Evolutionary conservation across 176 grass and related monocot species (phyloP).

Genomic region (Carex parvula): DNA sequence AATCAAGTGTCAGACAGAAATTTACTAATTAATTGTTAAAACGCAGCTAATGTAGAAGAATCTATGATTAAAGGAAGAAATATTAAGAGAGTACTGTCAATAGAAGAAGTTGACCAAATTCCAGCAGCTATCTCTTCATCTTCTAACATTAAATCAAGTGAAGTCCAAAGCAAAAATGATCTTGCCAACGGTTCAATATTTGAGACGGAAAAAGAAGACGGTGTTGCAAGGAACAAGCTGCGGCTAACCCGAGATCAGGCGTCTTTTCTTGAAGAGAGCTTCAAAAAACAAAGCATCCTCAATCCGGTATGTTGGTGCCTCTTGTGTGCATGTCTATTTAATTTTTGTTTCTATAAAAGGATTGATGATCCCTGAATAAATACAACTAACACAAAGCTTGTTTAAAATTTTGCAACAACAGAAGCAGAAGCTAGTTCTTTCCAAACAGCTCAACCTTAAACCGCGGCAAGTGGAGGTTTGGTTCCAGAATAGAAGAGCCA

Average conservation of each 20-base stretch:
- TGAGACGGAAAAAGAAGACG: not conserved
- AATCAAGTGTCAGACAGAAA: too few species aligned
- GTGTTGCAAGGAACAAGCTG: not conserved
- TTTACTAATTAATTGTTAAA: too few species aligned
- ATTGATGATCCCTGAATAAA: not conserved
- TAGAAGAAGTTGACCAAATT: not conserved
- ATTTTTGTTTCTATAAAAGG: not conserved
- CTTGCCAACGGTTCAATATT: not conserved
- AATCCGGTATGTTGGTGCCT: not conserved
- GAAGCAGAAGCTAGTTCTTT: conserved; percentile 29
- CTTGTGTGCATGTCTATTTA: not conserved
- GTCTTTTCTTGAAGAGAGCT: conserved; percentile 22
- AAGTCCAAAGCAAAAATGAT: not conserved
- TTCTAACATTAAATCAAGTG: conserved; percentile 3
- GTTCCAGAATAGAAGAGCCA: conserved; percentile 40
- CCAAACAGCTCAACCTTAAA: conserved; percentile 22
- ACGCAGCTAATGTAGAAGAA: conserved; percentile 6
- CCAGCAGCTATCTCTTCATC: not conserved
- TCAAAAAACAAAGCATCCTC: not conserved
- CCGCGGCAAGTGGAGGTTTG: conserved; percentile 41
- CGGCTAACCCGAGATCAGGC: not conserved
- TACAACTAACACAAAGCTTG: not conserved
- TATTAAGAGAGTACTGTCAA: not conserved
- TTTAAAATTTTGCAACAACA: conserved; percentile 7
- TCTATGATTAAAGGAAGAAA: not conserved